Evolutionary conservation across 441 rosid genomes (phyloP).

Genomic region (Pelargonium citronellum): DNA sequence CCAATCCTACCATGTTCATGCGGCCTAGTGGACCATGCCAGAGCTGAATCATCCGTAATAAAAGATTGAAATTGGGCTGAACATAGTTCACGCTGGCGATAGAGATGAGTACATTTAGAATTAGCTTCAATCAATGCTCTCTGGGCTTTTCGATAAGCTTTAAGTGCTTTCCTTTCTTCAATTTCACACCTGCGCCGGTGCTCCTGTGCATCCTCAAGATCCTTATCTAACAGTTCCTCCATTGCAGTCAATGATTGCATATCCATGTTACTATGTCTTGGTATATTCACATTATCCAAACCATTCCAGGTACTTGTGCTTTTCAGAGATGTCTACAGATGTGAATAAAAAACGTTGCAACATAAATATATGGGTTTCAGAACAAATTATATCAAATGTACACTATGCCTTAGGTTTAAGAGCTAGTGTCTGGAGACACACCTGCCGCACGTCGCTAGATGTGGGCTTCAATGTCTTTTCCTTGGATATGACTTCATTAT

Average conservation of each 20-base stretch:
- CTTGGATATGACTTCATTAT: slow-evolving; percentile 29
- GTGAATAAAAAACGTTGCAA: slow-evolving; percentile 16
- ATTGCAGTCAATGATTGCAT: slow-evolving; percentile 50
- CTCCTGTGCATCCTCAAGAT: slow-evolving; percentile 82
- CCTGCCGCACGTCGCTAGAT: slow-evolving; percentile 39
- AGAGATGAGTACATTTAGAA: slow-evolving; percentile 67
- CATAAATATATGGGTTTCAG: slow-evolving; percentile 5
- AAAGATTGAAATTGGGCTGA: slow-evolving; percentile 65
- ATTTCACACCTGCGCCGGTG: slow-evolving; percentile 62
- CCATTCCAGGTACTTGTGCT: slow-evolving; percentile 37
- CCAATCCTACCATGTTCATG: slow-evolving; percentile 39
- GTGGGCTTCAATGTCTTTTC: slow-evolving; percentile 32
- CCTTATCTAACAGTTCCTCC: slow-evolving; percentile 85
- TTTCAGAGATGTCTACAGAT: slow-evolving; percentile 39
- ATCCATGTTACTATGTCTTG: slow-evolving; percentile 35
- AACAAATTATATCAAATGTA: slow-evolving; percentile 17
- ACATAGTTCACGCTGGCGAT: slow-evolving; percentile 65
- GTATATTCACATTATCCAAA: slow-evolving; percentile 35
- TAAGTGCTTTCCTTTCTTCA: slow-evolving; percentile 92
- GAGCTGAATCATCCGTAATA: slow-evolving; percentile 49
- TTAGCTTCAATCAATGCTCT: slow-evolving; percentile 86
- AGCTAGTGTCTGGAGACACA: slow-evolving; percentile 26
- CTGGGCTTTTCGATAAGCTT: slow-evolving; percentile 78
- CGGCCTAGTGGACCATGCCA: slow-evolving; percentile 46
- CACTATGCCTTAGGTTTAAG: slow-evolving; percentile 18